phyloP scores from a whole-genome alignment of 305 asterid species.

The Stenogyne calaminthoides region DNA sequence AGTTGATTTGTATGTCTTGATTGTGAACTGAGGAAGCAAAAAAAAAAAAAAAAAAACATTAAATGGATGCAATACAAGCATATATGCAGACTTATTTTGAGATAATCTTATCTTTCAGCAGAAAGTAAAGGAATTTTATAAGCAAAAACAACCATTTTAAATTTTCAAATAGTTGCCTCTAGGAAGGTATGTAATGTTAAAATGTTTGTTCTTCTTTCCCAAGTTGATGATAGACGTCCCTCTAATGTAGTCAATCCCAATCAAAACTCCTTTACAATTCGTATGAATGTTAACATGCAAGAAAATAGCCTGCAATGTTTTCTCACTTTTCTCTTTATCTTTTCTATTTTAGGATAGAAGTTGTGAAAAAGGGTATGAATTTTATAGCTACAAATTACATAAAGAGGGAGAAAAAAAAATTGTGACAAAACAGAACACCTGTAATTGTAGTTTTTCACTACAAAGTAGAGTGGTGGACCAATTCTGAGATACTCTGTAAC shows the following conservation, averaged over 20 bases:
- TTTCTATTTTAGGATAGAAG: neutral
- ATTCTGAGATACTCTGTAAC: conserved; percentile 82
- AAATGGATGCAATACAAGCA: neutral
- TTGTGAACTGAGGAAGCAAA: conserved; percentile 69
- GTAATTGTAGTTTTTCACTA: conserved; percentile 86
- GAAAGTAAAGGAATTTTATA: neutral
- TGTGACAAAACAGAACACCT: conserved; percentile 48
- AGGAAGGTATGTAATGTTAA: neutral
- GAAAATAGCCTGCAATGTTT: neutral
- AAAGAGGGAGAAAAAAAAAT: neutral
- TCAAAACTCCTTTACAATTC: neutral
- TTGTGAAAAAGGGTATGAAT: neutral
- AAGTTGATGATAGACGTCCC: no score
- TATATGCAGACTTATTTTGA: neutral
- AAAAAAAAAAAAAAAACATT: conserved; percentile 29
- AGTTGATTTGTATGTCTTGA: conserved; percentile 87
- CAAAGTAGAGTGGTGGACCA: conserved; percentile 97
- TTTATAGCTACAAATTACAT: neutral
- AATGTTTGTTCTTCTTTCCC: no score
- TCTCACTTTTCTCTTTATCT: neutral
- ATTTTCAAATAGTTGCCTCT: neutral
- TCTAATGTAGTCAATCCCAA: no score
- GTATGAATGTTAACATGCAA: neutral
- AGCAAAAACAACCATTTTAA: neutral
- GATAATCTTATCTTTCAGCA: neutral